phyloP scores from a whole-genome alignment of 257 asterid genomes.

The Primulina eburnea region DNA sequence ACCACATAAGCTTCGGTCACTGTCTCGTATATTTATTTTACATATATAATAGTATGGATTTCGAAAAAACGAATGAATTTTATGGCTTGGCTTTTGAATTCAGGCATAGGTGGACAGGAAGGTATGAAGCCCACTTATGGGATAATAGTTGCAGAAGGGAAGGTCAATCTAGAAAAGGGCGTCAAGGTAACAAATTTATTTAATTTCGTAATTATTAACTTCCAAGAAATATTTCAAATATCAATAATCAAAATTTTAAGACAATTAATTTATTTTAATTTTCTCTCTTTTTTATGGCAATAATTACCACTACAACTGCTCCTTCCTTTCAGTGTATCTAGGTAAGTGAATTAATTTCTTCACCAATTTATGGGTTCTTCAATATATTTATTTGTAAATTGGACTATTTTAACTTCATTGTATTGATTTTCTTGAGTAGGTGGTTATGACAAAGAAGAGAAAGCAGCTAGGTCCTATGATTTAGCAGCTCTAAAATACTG shows the following conservation, averaged over 20 bases:
- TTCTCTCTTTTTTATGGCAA: background rate
- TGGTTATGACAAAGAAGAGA: constrained; percentile 95
- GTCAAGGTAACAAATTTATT: constrained; percentile 56
- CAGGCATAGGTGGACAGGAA: constrained; percentile 96
- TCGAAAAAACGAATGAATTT: background rate
- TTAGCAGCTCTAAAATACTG: constrained; percentile 88
- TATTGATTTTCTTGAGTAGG: constrained; percentile 36
- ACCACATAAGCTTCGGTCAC: too few relatives aligned
- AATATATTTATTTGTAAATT: background rate
- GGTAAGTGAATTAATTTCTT: constrained; percentile 42
- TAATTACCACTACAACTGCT: constrained; percentile 17
- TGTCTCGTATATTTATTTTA: too few relatives aligned
- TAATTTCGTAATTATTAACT: background rate
- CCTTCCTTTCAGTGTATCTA: constrained; percentile 52
- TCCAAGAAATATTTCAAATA: too few relatives aligned
- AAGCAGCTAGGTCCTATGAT: constrained; percentile 96
- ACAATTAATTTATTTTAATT: background rate
- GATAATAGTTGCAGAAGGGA: constrained; percentile 93
- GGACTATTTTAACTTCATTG: background rate
- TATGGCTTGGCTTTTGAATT: background rate
- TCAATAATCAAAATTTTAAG: background rate
- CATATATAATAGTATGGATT: too few relatives aligned
- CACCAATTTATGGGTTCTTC: background rate
- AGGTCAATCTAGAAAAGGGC: constrained; percentile 91
- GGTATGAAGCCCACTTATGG: constrained; percentile 95